A percentile compares a stretch with the other conserved stretches of the same genome.
Evolutionary conservation across 257 asterid genomes (phyloP).

Genomic region (Ehretia macrophylla): DNA sequence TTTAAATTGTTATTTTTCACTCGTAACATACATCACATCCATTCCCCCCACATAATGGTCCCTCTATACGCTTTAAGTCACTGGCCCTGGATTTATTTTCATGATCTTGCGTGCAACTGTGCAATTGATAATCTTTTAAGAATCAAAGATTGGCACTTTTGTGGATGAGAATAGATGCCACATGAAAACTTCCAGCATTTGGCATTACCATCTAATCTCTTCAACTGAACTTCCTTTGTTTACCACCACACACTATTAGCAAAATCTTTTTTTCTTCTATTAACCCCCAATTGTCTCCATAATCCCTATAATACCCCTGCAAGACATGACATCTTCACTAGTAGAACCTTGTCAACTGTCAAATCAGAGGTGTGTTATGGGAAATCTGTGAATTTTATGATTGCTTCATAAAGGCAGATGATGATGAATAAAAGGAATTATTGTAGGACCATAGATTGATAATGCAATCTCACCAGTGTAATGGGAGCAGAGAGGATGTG

Average conservation of each 20-base stretch:
- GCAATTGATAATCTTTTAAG: not conserved
- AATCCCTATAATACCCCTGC: slow-evolving; percentile 17
- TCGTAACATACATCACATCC: no score
- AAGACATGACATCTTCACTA: not conserved
- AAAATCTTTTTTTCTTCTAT: slow-evolving; percentile 16
- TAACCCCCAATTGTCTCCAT: slow-evolving; percentile 15
- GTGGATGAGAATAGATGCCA: slow-evolving; percentile 49
- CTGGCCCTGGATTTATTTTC: not conserved
- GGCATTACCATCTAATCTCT: slow-evolving; percentile 32
- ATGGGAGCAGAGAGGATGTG: not conserved
- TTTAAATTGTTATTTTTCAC: no score
- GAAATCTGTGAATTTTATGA: slow-evolving; percentile 18
- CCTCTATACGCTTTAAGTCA: not conserved
- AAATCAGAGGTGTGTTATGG: slow-evolving; percentile 20
- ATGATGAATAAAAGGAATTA: not conserved
- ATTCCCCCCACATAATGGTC: not conserved
- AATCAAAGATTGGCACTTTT: slow-evolving; percentile 24
- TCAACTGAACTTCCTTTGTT: slow-evolving; percentile 7
- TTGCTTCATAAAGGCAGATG: slow-evolving; percentile 12
- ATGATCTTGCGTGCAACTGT: not conserved
- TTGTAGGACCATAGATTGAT: not conserved
- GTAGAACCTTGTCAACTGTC: not conserved
- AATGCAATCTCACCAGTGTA: not conserved
- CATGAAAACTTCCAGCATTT: slow-evolving; percentile 27
- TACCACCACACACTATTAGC: slow-evolving; percentile 52